A percentile compares a stretch with the other conserved stretches of the same genome.
Conservation (phyloP, 306 rosid species). For the Astragalus glycyphyllos region DNA sequence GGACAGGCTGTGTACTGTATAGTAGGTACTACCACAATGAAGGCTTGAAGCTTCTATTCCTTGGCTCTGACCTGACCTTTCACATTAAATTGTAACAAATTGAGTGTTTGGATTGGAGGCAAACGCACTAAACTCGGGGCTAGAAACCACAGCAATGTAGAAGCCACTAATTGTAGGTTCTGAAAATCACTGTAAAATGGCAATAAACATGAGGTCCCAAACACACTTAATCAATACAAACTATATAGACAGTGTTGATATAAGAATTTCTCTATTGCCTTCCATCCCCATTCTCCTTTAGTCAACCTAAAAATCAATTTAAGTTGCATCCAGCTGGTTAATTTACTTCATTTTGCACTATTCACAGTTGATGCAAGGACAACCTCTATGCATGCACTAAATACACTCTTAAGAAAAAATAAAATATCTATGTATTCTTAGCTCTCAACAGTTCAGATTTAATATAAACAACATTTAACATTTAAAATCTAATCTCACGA, state of each 20-base stretch:
- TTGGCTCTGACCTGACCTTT: conserved; percentile 10
- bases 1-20: neutral
- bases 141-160: too few species aligned
- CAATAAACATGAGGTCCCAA: too few species aligned
- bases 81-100: neutral
- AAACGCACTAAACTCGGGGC: too few species aligned
- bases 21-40: neutral
- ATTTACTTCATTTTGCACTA: neutral
- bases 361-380: neutral
- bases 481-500: neutral
- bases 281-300: neutral
- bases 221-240: neutral
- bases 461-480: too few species aligned
- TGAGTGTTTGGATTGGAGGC: too few species aligned
- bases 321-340: neutral
- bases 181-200: too few species aligned
- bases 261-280: neutral
- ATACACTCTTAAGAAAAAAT: neutral
- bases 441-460: neutral
- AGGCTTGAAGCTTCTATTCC: conserved; percentile 7
- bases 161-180: too few species aligned
- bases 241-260: neutral
- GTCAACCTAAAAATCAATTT: neutral
- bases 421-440: neutral
- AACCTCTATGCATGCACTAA: neutral